Percentiles rank a stretch among this genome's conserved stretches.
Conservation (phyloP, 306 rosid species). For the Pterocarpus santalinus region DNA sequence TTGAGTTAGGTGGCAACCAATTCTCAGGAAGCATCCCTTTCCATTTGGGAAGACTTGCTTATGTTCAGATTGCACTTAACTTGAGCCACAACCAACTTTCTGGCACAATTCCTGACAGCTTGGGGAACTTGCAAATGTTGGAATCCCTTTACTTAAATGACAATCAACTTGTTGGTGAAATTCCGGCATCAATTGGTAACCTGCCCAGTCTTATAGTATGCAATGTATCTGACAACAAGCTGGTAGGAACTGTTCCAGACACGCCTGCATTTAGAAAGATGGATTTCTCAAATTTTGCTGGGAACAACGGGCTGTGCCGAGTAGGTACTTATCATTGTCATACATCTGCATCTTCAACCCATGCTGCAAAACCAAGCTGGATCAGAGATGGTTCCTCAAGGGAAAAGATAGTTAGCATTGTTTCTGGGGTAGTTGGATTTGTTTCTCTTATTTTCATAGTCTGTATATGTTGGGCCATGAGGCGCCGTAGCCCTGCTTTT, state of each 20-base stretch:
- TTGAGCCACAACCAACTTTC: conserved; percentile 77
- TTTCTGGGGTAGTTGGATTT: conserved; percentile 61
- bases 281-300: conserved; percentile 76
- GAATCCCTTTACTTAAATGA: conserved; percentile 76
- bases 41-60: conserved; percentile 64
- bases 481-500: conserved; percentile 52
- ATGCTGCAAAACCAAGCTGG: conserved; percentile 59
- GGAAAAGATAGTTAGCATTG: conserved; percentile 66
- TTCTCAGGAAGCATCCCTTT: conserved; percentile 70
- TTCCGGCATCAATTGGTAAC: conserved; percentile 77
- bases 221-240: conserved; percentile 80
- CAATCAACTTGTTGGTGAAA: conserved; percentile 76
- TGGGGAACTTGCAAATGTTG: conserved; percentile 80
- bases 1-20: conserved; percentile 79
- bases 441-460: conserved; percentile 65
- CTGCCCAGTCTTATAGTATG: conserved; percentile 71
- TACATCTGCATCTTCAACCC: conserved; percentile 49
- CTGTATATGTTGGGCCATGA: conserved; percentile 63
- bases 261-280: conserved; percentile 74
- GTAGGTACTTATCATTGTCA: conserved; percentile 59
- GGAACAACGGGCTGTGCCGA: conserved; percentile 80
- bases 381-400: conserved; percentile 56
- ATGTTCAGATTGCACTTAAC: conserved; percentile 76
- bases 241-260: conserved; percentile 78
- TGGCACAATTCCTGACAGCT: conserved; percentile 68